Evolutionary conservation across 495 filamentous ascomycete species (phyloP), one percentile per base, ranked within the genome.

Genomic region (Barbatosphaeria neglecta): DNA sequence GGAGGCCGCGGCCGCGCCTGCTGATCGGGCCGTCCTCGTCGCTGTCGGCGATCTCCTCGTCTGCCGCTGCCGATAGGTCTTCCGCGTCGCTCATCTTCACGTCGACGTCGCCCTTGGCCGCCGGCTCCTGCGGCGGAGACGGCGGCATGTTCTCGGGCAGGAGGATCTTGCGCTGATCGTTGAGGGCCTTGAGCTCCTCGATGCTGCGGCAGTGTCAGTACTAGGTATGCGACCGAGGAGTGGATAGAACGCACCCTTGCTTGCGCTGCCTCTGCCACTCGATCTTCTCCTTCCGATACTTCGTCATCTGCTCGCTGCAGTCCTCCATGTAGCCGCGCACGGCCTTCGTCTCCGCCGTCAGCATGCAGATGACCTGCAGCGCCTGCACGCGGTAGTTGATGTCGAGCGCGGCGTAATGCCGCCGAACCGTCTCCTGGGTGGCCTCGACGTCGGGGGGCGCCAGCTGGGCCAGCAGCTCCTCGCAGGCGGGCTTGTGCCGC

Each of bases 241-340:
- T n/a, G n/a, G n/a, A n/a, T n/a, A n/a, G n/a, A n/a, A 83, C 89
- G 71, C 78, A 95, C 90, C 77, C 74, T 61, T 74, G 72, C 61
- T 92, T 96, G 55, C 84, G 79, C 45, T 82, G 74, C 47, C 87
- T 77, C 62, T 97, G 92, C 59, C 80, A 82, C 52, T 94, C 86
- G 46, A 95, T 95, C 66, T 95, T 97, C 62, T 93, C 84, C 63
- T 97, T 98, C 17, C 92, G 76, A 56, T 88, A 83, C 37, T 78
- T 78, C 3, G 92, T 98, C 93, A 96, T 95, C 47, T 85, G 80
- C 50, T 88, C 84, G 40, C 81, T 83, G 64, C 88, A 93, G 50
- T 90, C 81, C 48, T 95, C 88, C 68, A 98, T 83, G 56, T 92
- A 94, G 15, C 80, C 80, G 31, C 87, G 78, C 47, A 97, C 78